Base-by-base conservation (phyloP, 257 asterid species). In the Sherardia arvensis region DNA sequence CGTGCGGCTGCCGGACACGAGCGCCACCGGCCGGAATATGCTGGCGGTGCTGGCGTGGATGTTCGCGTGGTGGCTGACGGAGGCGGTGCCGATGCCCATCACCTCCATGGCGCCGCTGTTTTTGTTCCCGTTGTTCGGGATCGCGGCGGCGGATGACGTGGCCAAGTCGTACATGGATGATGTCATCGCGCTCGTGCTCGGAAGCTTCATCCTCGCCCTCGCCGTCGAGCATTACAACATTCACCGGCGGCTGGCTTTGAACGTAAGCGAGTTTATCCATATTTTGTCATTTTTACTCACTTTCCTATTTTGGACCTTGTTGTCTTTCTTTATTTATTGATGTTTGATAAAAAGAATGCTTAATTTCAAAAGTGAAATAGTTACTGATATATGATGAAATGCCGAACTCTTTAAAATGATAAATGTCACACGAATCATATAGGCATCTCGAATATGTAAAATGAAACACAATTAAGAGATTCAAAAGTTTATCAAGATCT, bases 191-290 rank as follows among this genome's bases (percentile, higher is more conserved):
- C 96, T 88, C 20, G 94, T 91, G 5, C 78, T 91, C 0, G 98
- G 98, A 20, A 91, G 96, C 22, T 91, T 91, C 74, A 91, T 91
- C 5, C 94, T 91, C 45, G 98, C 98, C 18, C 88, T 91, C 33
- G 96, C 98, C 4, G 96, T 91, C 4, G 98, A 91, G 82, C 94
- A 91, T 68, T 91, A 91, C 72, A 91, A 91, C 75, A 88, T 91
- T 3, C 98, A 91, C 73, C 28, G 95, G 76, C 80, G 98, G 76
- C 74, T 91, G 67, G 98, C 98, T 20, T 86, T 91, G 70, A 86
- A 88, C 25, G 98, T 91, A 64, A 83, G 93, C 25, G 18, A 33
- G 2, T 33, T 33, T 33, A 33, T 33, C 40, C 40, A 33, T 33
- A 33, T 38, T 38, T 38, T 38, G 47, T 38, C 18, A 11, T 38